Base-by-base conservation (phyloP, 169 alveolate species). In the Cryptosporidium meleagridis region DNA sequence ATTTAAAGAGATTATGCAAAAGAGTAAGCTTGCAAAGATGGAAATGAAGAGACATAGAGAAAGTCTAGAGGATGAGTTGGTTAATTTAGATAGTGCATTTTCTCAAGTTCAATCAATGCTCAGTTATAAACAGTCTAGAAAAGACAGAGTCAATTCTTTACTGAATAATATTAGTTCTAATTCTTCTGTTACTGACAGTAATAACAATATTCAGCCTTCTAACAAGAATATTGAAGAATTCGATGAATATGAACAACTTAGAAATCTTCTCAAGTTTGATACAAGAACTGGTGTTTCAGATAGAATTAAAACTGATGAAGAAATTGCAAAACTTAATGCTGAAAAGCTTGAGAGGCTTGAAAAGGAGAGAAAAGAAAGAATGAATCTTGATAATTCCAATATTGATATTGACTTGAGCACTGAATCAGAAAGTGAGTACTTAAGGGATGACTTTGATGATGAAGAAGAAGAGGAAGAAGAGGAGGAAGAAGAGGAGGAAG, bases 21-120 rank as follows among this genome's bases (percentile, higher is more conserved):
- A 80, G 59, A 80, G 89, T 33, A 80, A 80, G 37, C 41, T 65
- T 29, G 75, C 89, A 29, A 80, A 80, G 26, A 65, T 65, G 55
- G 89, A 80, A 80, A 80, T 62, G 89, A 80, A 33, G 16, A 61
- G 80, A n/a, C 59, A 58, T 39, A 80, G 75, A 48, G 89, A 61
- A 16, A 53, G 55, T n/a, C 67, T 62, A 18, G 89, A 80, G 31
- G 89, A 80, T 48, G 75, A 65, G 33, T 41, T 80, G 12, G 35
- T 33, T 21, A 29, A 39, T 16, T 44, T 62, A 2, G 45, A 80
- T 80, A 37, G 45, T 29, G 55, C 75, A 10, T 80, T 80, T n/a
- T 31, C 35, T 44, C 69, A 80, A 39, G 75, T 80, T 51, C 89
- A 80, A 26, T 45, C 89, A 21, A 45, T 80, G 33, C 89, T 80